Conservation (phyloP, 768 basidiomycete genomes). For the Boletus subcaerulescens region DNA sequence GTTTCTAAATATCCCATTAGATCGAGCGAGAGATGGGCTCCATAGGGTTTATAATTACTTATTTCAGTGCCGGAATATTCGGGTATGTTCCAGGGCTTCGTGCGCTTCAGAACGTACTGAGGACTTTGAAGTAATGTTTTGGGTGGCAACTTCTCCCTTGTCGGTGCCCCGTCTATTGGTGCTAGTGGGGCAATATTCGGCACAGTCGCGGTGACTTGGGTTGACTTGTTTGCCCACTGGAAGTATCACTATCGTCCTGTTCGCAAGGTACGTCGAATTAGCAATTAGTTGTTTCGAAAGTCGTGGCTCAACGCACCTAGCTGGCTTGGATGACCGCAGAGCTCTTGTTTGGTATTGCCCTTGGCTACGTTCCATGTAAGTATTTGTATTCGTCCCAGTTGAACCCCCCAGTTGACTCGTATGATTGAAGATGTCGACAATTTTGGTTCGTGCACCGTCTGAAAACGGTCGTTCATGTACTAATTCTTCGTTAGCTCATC, state of each 20-base stretch:
- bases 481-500: slow-evolving; percentile 58
- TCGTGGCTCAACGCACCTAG: slow-evolving; percentile 36
- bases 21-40: slow-evolving; percentile 93
- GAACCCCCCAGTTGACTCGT: slow-evolving; percentile 12
- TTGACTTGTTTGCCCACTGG: slow-evolving; percentile 93
- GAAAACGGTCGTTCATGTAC: background rate
- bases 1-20: slow-evolving; percentile 34
- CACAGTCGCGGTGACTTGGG: slow-evolving; percentile 79
- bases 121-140: slow-evolving; percentile 61
- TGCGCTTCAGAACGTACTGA: slow-evolving; percentile 1
- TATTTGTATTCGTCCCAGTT: slow-evolving; percentile 1
- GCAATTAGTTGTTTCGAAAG: background rate
- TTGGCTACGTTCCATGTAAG: slow-evolving; percentile 83
- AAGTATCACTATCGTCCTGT: slow-evolving; percentile 79
- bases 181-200: slow-evolving; percentile 94
- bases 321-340: slow-evolving; percentile 84
- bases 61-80: slow-evolving; percentile 90
- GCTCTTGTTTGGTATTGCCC: slow-evolving; percentile 78
- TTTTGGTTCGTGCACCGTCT: slow-evolving; percentile 53
- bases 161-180: slow-evolving; percentile 85
- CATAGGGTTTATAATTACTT: slow-evolving; percentile 77
- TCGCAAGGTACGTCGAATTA: slow-evolving; percentile 52
- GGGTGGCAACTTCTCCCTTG: slow-evolving; percentile 89
- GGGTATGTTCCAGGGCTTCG: slow-evolving; percentile 46
- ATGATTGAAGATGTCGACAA: slow-evolving; percentile 73